Evolutionary conservation across 2,329 filamentous ascomycete species (phyloP), one percentile per base, ranked within the genome.

Genomic region (Tolypocladium tropicale): DNA sequence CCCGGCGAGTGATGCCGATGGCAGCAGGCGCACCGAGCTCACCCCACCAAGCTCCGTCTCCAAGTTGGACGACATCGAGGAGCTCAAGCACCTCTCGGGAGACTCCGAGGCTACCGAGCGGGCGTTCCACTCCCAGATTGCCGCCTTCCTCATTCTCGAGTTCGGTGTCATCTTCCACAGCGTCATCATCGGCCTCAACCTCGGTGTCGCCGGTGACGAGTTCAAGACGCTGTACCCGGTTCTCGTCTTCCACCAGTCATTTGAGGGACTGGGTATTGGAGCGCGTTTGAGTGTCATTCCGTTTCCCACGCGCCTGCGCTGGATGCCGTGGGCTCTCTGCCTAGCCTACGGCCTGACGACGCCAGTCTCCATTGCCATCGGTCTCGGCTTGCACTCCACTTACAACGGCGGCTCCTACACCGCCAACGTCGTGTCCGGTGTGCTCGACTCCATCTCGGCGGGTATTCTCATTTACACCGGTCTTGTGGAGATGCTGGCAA

Each of bases 131-230:
- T 68, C 74, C 56, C 75, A 78, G 61, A 74, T 78, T 30, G 71
- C 72, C 3, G 74, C 74, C 0, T 75, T 76, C 55, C 60, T 75
- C n/a, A 72, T 76, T 56, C 75, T 82, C 28, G 82, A 84, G 65
- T 84, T 77, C 62, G 82, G 82, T 58, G 78, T 85, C 58, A 78
- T 85, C 55, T 84, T 85, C 70, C 82, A 85, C 70, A 82, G 78
- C 4, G 77, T 85, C 52, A 82, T 85, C 65, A 84, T 85, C 58
- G 82, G 82, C 2, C 74, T 85, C 54, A 85, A 82, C 54, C 71
- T 85, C 11, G 83, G 79, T 18, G 80, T 83, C n/a, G 75, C 78
- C 2, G 77, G 80, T 28, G 67, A 75, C 0, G 81, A 84, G 51
- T 85, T 85, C 68, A 67, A 71, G 34, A 78, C 79, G 0, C 72